Evolutionary conservation across 257 asterid species (phyloP).

Genomic region (Voacanga thouarsii): DNA sequence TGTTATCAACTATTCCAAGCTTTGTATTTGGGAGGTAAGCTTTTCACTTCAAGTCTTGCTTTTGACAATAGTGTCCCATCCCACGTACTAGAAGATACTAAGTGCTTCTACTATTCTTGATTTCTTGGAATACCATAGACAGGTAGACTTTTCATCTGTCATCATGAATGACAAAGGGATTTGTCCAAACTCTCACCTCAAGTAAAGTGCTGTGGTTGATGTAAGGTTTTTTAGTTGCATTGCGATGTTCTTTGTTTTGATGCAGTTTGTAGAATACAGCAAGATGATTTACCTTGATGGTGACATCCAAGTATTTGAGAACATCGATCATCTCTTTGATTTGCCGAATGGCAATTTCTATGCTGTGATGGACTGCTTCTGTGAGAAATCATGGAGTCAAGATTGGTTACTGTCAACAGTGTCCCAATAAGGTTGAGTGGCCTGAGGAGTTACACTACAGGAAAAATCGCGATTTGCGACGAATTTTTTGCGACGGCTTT

Average conservation of each 20-base stretch:
- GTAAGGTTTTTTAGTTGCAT: too few species aligned
- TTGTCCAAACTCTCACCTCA: too few species aligned
- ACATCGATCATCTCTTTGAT: slow-evolving; percentile 31
- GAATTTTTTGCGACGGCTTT: too few species aligned
- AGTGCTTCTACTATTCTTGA: too few species aligned
- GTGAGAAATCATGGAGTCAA: slow-evolving; percentile 26
- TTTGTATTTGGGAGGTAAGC: slow-evolving; percentile 21
- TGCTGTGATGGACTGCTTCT: slow-evolving; percentile 31
- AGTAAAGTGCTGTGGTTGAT: too few species aligned
- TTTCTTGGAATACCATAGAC: too few species aligned
- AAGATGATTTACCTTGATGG: slow-evolving; percentile 34
- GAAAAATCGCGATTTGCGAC: too few species aligned
- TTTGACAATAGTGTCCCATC: too few species aligned
- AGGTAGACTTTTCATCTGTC: too few species aligned
- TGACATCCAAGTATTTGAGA: slow-evolving; percentile 28
- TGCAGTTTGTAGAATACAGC: slow-evolving; percentile 37
- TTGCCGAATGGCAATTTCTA: slow-evolving; percentile 22
- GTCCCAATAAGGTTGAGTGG: slow-evolving; percentile 26
- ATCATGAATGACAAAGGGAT: too few species aligned
- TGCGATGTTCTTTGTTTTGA: background rate
- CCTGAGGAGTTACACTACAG: slow-evolving; percentile 10
- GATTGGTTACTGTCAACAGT: slow-evolving; percentile 18
- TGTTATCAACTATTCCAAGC: slow-evolving; percentile 39
- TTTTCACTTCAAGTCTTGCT: background rate
- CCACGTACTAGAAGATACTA: too few species aligned